Percentiles rank a stretch among this genome's conserved stretches.
Conservation (phyloP, 805 yeast genomes). For the Kazachstania kunashirensis region DNA sequence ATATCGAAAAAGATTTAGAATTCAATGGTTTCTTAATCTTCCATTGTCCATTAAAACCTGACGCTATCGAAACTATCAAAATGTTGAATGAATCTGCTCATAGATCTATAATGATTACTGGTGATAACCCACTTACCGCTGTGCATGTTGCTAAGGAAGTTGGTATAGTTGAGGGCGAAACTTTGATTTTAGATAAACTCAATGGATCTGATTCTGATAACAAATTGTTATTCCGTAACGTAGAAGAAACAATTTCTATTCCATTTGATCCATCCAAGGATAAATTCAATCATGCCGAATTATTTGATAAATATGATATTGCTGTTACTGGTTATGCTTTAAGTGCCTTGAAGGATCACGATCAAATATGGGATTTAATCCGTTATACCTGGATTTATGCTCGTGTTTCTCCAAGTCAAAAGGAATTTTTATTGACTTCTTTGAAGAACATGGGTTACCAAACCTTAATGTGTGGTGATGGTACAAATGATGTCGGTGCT, state of each 20-base stretch:
- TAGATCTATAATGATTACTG: slow-evolving; percentile 95
- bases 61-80: slow-evolving; percentile 79
- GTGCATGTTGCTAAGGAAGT: slow-evolving; percentile 96
- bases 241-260: slow-evolving; percentile 60
- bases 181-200: slow-evolving; percentile 77
- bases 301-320: slow-evolving; percentile 66
- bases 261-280: slow-evolving; percentile 53
- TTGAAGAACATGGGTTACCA: slow-evolving; percentile 82
- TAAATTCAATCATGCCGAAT: slow-evolving; percentile 27
- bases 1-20: slow-evolving; percentile 59
- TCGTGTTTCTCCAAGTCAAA: slow-evolving; percentile 92
- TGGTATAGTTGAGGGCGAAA: slow-evolving; percentile 72
- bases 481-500: slow-evolving; percentile 99
- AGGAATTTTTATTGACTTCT: slow-evolving; percentile 78
- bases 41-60: slow-evolving; percentile 93
- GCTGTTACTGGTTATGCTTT: slow-evolving; percentile 93
- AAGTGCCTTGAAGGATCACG: slow-evolving; percentile 51
- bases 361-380: slow-evolving; percentile 61
- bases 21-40: slow-evolving; percentile 93
- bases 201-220: slow-evolving; percentile 50
- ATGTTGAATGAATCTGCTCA: slow-evolving; percentile 94
- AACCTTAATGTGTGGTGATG: slow-evolving; percentile 99
- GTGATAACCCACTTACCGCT: slow-evolving; percentile 97
- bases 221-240: slow-evolving; percentile 74
- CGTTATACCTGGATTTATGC: slow-evolving; percentile 96